Evolutionary conservation across 768 basidiomycete species (phyloP), one percentile per base, ranked within the genome.

Genomic region (Phaffia australis): DNA sequence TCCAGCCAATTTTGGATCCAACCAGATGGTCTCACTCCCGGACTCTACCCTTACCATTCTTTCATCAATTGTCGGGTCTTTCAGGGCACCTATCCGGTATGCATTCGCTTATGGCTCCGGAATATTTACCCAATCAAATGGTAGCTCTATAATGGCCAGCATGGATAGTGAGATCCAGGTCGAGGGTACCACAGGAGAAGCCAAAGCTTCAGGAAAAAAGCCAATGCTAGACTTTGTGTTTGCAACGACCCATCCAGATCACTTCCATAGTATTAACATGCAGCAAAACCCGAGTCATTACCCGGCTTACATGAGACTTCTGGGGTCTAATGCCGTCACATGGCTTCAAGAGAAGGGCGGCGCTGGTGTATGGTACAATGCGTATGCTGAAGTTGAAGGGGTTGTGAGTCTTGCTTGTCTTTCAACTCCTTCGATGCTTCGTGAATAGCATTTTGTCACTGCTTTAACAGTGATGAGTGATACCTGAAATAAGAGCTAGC

Each of bases 221-320:
- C 92, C 92, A 0, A 89, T 98, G 87, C 82, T 97, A 25, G 95
- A 99, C 77, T 95, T 98, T 72, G 83, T 99, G 76, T 89, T 99
- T 75, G 93, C 92, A 0, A 94, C 97, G 55, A 89, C 90, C 1
- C 91, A 95, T 71, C 81, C 95, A 0, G 83, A 82, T 16, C 90
- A 95, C 73, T 99, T 93, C 80, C 95, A 98, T 76, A 88, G 85
- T 32, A 88, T 92, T 76, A 99, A 99, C 76, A 86, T 98, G 84
- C 82, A 86, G 59, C 90, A 93, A 76, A 82, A 87, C 73, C 91
- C 94, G 0, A 80, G 83, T 9, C 95, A 99, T 77, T 99, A 99
- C 74, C 87, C 94, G 0, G 74, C 92, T 18, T 85, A 88, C 72
- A 85, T 90, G n/a, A 82, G 92, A n/a, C 71, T 83, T 51, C 76